These are phyloP conservation scores for Chalara sp. DNA, from an alignment of 2,329 filamentous ascomycete genomes.

Conservation along the genomic window DNA sequence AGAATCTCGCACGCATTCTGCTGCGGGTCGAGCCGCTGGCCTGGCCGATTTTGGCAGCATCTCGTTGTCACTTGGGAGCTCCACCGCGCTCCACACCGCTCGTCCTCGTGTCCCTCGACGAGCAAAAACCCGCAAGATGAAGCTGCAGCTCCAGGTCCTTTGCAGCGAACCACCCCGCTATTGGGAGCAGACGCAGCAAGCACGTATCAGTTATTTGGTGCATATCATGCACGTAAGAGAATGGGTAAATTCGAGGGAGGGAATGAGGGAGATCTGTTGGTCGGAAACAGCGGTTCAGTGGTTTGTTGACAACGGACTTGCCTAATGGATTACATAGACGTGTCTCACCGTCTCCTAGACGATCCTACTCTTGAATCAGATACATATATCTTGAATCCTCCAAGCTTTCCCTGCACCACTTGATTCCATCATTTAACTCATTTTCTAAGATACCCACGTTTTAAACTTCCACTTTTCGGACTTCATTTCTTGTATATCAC, in stretches of 20 bases:
- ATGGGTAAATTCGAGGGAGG: conserved; percentile 9
- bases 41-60: conserved; percentile 1
- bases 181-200: conserved; percentile 9
- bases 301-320: conserved; percentile 7
- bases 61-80: conserved; percentile 16
- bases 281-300: conserved; percentile 9
- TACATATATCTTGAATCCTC: neutral
- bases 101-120: neutral
- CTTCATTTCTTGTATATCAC: conserved; percentile 1
- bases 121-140: too few species aligned
- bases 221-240: conserved; percentile 12
- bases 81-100: conserved; percentile 15
- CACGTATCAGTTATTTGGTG: conserved; percentile 17
- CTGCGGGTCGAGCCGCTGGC: conserved; percentile 20
- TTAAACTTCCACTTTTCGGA: conserved; percentile 1
- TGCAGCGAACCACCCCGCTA: conserved; percentile 13
- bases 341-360: conserved; percentile 7
- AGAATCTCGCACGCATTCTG: conserved; percentile 17
- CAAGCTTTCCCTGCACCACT: neutral
- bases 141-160: neutral
- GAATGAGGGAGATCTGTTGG: conserved; percentile 3
- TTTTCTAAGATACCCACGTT: neutral
- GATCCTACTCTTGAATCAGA: neutral
- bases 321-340: conserved; percentile 2
- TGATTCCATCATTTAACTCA: neutral